Evolutionary conservation across 768 basidiomycete species (phyloP), one percentile per base, ranked within the genome.

Genomic region (Leccinum sublutescens): DNA sequence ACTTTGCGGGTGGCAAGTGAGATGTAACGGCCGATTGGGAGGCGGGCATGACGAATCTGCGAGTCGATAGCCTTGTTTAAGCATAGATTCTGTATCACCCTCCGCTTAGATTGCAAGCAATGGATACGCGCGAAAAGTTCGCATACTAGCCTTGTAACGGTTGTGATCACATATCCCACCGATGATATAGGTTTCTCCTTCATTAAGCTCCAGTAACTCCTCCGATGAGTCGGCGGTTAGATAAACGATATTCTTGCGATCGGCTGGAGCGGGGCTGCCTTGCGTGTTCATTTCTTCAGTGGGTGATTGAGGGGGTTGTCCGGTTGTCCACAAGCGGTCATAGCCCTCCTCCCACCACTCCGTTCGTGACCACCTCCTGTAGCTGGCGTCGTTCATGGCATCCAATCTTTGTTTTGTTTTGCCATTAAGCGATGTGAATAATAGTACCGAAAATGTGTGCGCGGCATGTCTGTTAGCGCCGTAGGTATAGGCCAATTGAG

Each of bases 141-240:
- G 51, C 29, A 15, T 25, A 50, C 58, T 51, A 36, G 85, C 96
- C 84, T 96, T 98, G 79, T 95, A 92, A 47, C 96, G 89, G 76
- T 99, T 99, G 69, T 90, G 91, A 73, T 99, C 97, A 59, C 88
- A 89, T 65, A 99, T 89, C 5, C 95, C 96, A 50, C 96, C 96
- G 54, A 99, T 95, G 65, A 99, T 86, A 71, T 98, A 98, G 8
- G 87, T 90, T 69, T 95, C 89, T 47, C 87, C 86, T 56, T 92
- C 86, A 56, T 80, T 85, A 56, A 99, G 82, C 66, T 91, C 88
- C n/a, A 79, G 76, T 47, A 99, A 76, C 74, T 95, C 93, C 52
- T 95, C 85, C 31, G 87, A 82, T 8, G 95, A 87, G 75, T 99
- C 97, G 2, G 95, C 97, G 7, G 97, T 97, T 54, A 99, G 85